These are phyloP conservation scores for Aspergillus pseudoviridinutans DNA, from an alignment of 2,329 filamentous ascomycete species.

Conservation along the genomic window DNA sequence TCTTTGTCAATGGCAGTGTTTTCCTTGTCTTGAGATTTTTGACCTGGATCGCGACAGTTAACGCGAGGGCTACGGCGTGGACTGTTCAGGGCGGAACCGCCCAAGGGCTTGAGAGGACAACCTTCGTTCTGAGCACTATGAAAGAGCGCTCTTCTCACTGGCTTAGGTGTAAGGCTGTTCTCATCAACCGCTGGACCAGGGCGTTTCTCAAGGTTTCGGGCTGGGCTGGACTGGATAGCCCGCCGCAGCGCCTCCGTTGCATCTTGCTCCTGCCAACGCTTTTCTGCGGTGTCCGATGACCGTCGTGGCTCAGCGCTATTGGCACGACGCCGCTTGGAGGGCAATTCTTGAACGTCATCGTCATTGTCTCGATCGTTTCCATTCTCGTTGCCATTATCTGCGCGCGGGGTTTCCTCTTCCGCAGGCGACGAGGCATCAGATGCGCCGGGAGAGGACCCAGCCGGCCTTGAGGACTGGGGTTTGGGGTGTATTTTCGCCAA, in stretches of 20 bases:
- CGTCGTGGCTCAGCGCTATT: constrained; percentile 46
- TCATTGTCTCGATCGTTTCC: constrained; percentile 28
- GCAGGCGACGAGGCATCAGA: constrained; percentile 37
- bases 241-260: constrained; percentile 47
- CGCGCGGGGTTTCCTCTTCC: constrained; percentile 33
- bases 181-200: constrained; percentile 40
- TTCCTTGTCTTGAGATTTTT: constrained; percentile 52
- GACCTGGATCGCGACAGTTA: constrained; percentile 33
- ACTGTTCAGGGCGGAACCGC: constrained; percentile 41
- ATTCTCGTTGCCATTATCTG: constrained; percentile 25
- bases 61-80: constrained; percentile 45
- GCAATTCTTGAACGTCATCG: constrained; percentile 27
- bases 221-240: constrained; percentile 60
- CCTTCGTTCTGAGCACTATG: constrained; percentile 34
- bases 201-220: constrained; percentile 46
- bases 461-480: constrained; percentile 23
- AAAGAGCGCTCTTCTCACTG: constrained; percentile 45
- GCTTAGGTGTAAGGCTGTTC: constrained; percentile 53
- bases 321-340: constrained; percentile 42
- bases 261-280: constrained; percentile 35
- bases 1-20: constrained; percentile 49
- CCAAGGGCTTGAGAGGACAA: constrained; percentile 33
- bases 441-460: constrained; percentile 37
- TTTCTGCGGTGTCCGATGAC: constrained; percentile 29
- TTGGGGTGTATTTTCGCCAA: constrained; percentile 31